These are phyloP conservation scores for Mortierella alpina DNA, from an alignment of 192 early-diverging fungal species.

Conservation along the genomic window DNA sequence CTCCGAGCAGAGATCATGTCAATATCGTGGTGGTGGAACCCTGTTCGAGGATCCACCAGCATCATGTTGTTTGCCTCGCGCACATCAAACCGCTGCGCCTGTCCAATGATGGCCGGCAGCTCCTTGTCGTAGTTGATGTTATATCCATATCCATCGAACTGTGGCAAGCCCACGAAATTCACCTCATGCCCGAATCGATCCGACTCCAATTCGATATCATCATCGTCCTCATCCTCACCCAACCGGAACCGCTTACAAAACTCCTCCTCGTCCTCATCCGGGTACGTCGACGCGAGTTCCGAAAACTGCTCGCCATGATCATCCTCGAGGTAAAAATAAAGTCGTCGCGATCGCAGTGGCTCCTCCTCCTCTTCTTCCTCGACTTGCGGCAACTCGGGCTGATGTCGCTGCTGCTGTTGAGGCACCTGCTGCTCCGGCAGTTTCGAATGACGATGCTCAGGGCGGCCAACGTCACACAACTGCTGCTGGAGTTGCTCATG, in stretches of 20 bases:
- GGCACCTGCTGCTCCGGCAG: background rate
- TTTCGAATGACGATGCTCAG: too few relatives aligned
- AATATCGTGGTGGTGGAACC: background rate
- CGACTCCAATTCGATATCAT: background rate
- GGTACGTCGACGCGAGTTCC: too few relatives aligned
- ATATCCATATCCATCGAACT: too few relatives aligned
- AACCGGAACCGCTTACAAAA: too few relatives aligned
- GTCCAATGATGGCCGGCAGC: too few relatives aligned
- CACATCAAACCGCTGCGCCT: too few relatives aligned
- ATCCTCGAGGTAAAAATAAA: background rate
- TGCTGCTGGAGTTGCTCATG: constrained; percentile 13
- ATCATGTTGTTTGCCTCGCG: too few relatives aligned
- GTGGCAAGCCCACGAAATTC: background rate
- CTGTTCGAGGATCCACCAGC: background rate
- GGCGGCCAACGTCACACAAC: too few relatives aligned
- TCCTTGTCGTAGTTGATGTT: too few relatives aligned
- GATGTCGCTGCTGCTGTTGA: background rate
- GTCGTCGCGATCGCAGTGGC: too few relatives aligned
- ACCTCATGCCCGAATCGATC: background rate
- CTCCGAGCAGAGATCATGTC: background rate
- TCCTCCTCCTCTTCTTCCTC: background rate
- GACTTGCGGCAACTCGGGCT: background rate
- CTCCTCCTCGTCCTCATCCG: too few relatives aligned
- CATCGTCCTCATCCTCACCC: background rate
- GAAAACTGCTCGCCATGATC: background rate